phyloP scores from a whole-genome alignment of 345 rosid genomes.

The Dovyalis caffra region DNA sequence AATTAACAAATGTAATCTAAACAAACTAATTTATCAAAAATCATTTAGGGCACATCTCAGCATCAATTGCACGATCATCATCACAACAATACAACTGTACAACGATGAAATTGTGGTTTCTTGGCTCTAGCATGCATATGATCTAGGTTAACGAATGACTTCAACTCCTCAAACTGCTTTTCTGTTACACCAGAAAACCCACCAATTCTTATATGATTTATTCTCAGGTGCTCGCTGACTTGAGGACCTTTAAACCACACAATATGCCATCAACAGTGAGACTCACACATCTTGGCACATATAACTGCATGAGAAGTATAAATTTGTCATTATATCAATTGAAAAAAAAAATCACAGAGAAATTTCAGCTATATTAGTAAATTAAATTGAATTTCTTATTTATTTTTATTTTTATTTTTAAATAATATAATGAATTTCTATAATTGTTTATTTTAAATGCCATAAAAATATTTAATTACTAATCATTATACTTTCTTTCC shows the following conservation, averaged over 20 bases:
- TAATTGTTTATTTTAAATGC: no score
- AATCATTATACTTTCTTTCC: no score
- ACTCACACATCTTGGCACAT: slow-evolving; percentile 21
- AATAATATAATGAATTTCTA: no score
- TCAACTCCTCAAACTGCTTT: slow-evolving; percentile 23
- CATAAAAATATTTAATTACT: no score
- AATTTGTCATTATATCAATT: not conserved
- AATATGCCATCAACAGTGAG: slow-evolving; percentile 11
- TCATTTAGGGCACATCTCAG: slow-evolving; percentile 26
- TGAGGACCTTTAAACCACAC: slow-evolving; percentile 14
- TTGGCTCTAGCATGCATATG: not conserved
- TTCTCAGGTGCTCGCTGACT: slow-evolving; percentile 13
- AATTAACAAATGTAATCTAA: no score
- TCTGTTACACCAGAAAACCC: slow-evolving; percentile 11
- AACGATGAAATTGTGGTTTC: slow-evolving; percentile 11
- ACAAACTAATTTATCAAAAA: no score
- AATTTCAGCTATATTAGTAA: not conserved
- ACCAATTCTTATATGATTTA: slow-evolving; percentile 25
- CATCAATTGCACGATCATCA: slow-evolving; percentile 23
- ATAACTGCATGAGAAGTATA: slow-evolving; percentile 15
- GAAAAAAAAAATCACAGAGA: not conserved
- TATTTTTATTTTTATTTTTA: no score
- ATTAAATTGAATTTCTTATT: not conserved
- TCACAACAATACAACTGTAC: slow-evolving; percentile 1
- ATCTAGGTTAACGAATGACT: slow-evolving; percentile 10